A percentile compares a stretch with the other conserved stretches of the same genome.
Evolutionary conservation across 208 protist genomes (phyloP).

Genomic region (Leishmania turanica): DNA sequence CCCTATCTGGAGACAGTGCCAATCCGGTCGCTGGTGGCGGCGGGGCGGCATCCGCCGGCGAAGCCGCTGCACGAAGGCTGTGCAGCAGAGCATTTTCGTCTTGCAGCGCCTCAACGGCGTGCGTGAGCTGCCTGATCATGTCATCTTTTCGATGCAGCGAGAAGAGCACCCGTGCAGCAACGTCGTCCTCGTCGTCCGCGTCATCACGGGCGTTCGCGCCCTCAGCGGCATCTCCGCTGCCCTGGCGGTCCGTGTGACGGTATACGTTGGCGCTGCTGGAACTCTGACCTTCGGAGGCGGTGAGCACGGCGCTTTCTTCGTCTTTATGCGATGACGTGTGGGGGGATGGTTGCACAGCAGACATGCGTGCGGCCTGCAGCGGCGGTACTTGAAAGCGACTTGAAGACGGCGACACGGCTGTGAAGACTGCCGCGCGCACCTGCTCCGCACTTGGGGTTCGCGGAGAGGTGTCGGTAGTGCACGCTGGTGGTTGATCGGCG

Average conservation of each 20-base stretch:
- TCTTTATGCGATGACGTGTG: not conserved
- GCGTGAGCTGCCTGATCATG: conserved; percentile 25
- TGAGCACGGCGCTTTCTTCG: not conserved
- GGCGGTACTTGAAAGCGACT: conserved; percentile 5
- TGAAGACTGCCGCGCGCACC: not conserved
- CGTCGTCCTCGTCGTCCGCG: conserved; percentile 16
- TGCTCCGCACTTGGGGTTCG: not conserved
- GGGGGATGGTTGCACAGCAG: not conserved
- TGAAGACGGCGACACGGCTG: conserved; percentile 4
- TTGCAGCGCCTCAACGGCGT: conserved; percentile 3
- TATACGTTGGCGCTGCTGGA: not conserved
- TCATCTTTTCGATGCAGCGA: conserved; percentile 37
- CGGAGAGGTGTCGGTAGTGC: not conserved
- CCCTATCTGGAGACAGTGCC: not conserved
- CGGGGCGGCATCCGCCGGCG: not conserved
- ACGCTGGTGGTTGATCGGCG: not conserved
- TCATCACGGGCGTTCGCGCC: not conserved
- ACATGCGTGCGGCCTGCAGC: not conserved
- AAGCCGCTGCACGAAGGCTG: conserved; percentile 8
- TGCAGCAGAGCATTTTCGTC: conserved; percentile 8
- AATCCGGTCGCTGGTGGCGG: not conserved
- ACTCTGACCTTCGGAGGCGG: not conserved
- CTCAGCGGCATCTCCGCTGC: not conserved
- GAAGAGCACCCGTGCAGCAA: conserved; percentile 27
- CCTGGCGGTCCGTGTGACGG: not conserved